Evolutionary conservation across 495 filamentous ascomycete genomes (phyloP).

Genomic region (Penicillium paradoxum): DNA sequence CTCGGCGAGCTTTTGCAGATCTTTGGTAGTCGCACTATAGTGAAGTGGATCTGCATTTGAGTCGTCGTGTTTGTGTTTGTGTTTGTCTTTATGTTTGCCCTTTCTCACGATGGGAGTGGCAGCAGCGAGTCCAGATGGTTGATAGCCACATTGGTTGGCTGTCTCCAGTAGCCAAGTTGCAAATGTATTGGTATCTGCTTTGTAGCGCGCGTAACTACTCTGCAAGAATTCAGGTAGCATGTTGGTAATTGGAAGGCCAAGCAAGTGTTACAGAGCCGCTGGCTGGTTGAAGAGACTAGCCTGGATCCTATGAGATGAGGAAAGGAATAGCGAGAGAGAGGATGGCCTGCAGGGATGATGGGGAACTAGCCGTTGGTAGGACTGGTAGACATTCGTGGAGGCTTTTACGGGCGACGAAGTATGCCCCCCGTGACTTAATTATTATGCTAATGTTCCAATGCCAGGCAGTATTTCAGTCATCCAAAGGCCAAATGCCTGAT

Average conservation of each 20-base stretch:
- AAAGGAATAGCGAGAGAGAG: too few species aligned
- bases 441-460: too few species aligned
- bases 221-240: constrained; percentile 31
- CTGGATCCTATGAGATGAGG: too few species aligned
- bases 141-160: constrained; percentile 34
- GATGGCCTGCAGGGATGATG: too few species aligned
- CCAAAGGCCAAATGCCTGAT: too few species aligned
- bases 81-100: constrained; percentile 19
- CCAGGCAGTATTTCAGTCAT: too few species aligned
- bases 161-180: constrained; percentile 48
- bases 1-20: constrained; percentile 27
- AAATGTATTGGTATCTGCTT: constrained; percentile 43
- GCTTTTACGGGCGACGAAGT: too few species aligned
- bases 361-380: too few species aligned
- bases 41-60: constrained; percentile 12
- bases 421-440: too few species aligned
- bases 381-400: too few species aligned
- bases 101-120: constrained; percentile 13
- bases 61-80: constrained; percentile 14
- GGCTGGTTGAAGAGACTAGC: too few species aligned
- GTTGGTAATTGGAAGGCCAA: neutral
- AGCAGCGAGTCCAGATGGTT: constrained; percentile 16
- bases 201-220: constrained; percentile 44
- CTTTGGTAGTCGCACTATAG: constrained; percentile 20
- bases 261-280: neutral